Percentiles rank a stretch among this genome's conserved stretches.
These are phyloP conservation scores for Arthrobotrys sphaeroides DNA, from an alignment of 2,329 filamentous ascomycete species.

Conservation along the genomic window DNA sequence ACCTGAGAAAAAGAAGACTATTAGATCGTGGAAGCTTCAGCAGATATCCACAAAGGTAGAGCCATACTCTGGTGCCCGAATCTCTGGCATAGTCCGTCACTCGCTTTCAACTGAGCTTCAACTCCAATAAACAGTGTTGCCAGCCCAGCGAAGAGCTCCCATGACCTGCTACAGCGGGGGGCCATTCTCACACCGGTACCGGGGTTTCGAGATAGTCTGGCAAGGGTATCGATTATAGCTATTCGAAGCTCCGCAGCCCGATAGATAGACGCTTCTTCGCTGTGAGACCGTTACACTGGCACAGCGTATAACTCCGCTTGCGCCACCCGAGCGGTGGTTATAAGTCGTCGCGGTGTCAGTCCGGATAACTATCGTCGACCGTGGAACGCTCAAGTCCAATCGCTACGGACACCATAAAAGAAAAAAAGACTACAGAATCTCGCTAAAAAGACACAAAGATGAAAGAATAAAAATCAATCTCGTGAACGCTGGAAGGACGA, in stretches of 20 bases:
- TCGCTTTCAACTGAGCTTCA: slow-evolving; percentile 32
- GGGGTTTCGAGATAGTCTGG: background rate
- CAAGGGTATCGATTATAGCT: background rate
- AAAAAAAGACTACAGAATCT: background rate
- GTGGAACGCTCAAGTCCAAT: background rate
- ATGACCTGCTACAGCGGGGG: slow-evolving; percentile 36
- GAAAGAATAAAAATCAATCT: background rate
- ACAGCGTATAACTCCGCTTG: slow-evolving; percentile 10
- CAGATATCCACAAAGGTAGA: background rate
- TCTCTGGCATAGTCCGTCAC: slow-evolving; percentile 46
- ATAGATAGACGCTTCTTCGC: background rate
- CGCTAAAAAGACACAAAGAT: background rate
- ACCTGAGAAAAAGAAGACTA: slow-evolving; percentile 15
- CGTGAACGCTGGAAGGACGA: background rate
- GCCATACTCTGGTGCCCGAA: slow-evolving; percentile 45
- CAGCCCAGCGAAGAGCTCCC: slow-evolving; percentile 45
- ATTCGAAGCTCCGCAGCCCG: background rate
- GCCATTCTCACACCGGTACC: slow-evolving; percentile 8
- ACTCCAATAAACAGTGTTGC: slow-evolving; percentile 29
- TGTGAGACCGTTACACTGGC: slow-evolving; percentile 2
- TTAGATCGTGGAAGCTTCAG: background rate
- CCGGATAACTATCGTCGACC: background rate
- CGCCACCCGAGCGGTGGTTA: slow-evolving; percentile 27
- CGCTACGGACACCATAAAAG: background rate
- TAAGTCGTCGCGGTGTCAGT: slow-evolving; percentile 9